Conservation (phyloP, 768 basidiomycete genomes). For the Butyriboletus loyo region DNA sequence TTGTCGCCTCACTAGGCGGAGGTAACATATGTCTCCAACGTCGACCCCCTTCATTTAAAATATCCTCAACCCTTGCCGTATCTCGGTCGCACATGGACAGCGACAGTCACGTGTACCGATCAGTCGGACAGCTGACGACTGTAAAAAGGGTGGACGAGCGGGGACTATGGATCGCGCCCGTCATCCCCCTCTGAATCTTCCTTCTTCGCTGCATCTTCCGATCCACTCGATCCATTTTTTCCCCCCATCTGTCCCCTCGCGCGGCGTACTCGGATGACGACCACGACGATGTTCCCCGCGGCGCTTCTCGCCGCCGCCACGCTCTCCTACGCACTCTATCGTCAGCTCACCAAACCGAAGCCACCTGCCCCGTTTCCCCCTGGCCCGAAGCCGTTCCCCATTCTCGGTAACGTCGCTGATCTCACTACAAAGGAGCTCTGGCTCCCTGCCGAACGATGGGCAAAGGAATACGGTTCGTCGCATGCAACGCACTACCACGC, state of each 20-base stretch:
- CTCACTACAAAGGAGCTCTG: slow-evolving; percentile 61
- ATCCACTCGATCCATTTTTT: slow-evolving; percentile 3
- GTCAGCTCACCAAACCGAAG: slow-evolving; percentile 10
- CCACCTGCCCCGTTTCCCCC: slow-evolving; percentile 50
- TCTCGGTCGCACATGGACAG: neutral
- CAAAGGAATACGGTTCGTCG: slow-evolving; percentile 56
- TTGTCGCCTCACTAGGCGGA: neutral
- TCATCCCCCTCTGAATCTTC: slow-evolving; percentile 9
- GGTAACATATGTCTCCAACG: neutral
- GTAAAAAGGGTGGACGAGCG: slow-evolving; percentile 12
- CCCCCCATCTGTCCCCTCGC: neutral
- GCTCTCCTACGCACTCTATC: slow-evolving; percentile 18
- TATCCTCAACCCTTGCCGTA: neutral
- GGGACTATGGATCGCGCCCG: neutral
- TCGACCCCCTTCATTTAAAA: neutral
- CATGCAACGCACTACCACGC: neutral
- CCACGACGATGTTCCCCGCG: slow-evolving; percentile 9
- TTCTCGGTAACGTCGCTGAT: slow-evolving; percentile 64
- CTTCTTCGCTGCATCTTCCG: slow-evolving; percentile 22
- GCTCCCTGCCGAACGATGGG: slow-evolving; percentile 61
- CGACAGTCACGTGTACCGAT: slow-evolving; percentile 8
- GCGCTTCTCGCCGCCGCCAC: slow-evolving; percentile 18
- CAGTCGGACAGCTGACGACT: neutral
- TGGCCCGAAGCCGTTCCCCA: slow-evolving; percentile 62
- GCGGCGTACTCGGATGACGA: slow-evolving; percentile 13